A percentile compares a stretch with the other conserved stretches of the same genome.
Conservation (phyloP, 2,329 filamentous ascomycete species). For the Colletotrichum caudatum region DNA sequence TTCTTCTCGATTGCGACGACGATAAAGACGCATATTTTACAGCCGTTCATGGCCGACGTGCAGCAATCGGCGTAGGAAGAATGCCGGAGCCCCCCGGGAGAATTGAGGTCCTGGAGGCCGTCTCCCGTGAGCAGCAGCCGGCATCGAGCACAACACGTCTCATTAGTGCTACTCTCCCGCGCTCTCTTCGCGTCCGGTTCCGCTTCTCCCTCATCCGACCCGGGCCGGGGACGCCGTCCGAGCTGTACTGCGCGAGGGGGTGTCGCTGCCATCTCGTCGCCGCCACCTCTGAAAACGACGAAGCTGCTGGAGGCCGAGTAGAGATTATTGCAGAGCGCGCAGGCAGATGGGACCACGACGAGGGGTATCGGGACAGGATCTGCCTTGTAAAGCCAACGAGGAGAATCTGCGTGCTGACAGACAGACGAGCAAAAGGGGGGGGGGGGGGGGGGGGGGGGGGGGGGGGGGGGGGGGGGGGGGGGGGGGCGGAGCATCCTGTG, state of each 20-base stretch:
- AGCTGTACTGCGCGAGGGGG: background rate
- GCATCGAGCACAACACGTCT: constrained; percentile 9
- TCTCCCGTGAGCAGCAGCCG: constrained; percentile 12
- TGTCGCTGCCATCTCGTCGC: background rate
- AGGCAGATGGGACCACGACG: background rate
- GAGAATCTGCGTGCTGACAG: background rate
- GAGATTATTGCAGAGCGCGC: no score
- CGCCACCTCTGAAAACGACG: background rate
- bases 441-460: no score
- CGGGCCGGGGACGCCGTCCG: background rate
- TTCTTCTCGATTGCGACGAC: background rate
- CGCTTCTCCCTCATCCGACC: background rate
- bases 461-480: no score
- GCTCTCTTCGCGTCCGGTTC: background rate
- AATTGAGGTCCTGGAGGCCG: constrained; percentile 19
- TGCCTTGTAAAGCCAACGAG: background rate
- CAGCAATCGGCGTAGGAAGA: background rate
- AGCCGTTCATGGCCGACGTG: background rate
- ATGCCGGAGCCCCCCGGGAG: constrained; percentile 11
- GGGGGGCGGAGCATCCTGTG: background rate
- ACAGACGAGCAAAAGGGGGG: background rate
- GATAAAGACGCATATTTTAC: constrained; percentile 15
- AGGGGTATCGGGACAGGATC: background rate
- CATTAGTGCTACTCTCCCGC: background rate
- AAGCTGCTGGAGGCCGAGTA: no score